Base-by-base conservation (phyloP, 345 rosid species). In the Trapa bicornis region DNA sequence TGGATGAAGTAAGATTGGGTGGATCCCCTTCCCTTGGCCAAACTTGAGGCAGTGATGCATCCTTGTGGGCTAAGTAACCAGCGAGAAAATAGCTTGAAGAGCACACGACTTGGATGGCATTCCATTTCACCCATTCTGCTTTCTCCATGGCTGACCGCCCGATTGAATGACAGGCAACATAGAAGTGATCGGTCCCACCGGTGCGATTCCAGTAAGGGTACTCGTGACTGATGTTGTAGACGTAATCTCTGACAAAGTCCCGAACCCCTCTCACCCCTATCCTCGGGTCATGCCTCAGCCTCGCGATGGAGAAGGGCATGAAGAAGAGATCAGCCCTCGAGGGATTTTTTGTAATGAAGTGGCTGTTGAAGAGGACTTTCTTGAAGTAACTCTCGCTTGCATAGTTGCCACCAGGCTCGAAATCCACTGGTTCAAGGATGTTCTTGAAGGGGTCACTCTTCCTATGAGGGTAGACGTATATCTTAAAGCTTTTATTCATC, bases 201-300 rank as follows among this genome's bases (percentile, higher is more conserved):
- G 85, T 77, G 56, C 80, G 82, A 62, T 86, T 86, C 91, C 88
- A 86, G 48, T 76, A 86, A 7, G 91, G 85, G 60, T 80, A 86
- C 69, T 71, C 75, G 53, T 15, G 79, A 65, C 81, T 78, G 70
- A 84, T 77, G 50, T 82, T 79, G n/a, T 52, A 69, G 47, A 82
- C 66, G 64, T 82, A 82, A 60, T 72, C 78, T 48, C 67, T 77
- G 61, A 84, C 42, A 70, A 83, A 86, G 75, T 76, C 74, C 73
- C 45, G 76, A 68, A 81, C 70, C 48, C 86, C 83, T 17, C 10
- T 33, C 16, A 73, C 66, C 6, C 80, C 79, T 37, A 82, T 54
- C 69, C 84, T 73, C 47, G 60, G 75, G 70, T 84, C 88, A 68
- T 84, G 84, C 65, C 86, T 80, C 80, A 82, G 36, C 71, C 84